A percentile compares a stretch with the other conserved stretches of the same genome.
These are phyloP conservation scores for Phanerodontia chrysosporium DNA, from an alignment of 768 basidiomycete genomes.

Conservation along the genomic window DNA sequence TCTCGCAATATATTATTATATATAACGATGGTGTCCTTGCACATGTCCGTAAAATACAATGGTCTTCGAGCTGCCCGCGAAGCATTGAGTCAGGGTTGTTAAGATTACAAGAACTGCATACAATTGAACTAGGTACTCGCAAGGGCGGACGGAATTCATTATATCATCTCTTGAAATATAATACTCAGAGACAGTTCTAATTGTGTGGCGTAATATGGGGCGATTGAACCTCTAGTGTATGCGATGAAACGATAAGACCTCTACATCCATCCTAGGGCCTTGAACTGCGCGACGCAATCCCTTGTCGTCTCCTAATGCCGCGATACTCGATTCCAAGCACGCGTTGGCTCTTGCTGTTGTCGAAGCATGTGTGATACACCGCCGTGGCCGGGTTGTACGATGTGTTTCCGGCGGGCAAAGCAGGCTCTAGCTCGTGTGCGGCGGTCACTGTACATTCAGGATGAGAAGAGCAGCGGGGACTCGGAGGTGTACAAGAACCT, in stretches of 20 bases:
- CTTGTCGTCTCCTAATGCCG: slow-evolving; percentile 14
- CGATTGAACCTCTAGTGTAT: no score
- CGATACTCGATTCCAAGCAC: slow-evolving; percentile 20
- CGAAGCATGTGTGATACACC: slow-evolving; percentile 14
- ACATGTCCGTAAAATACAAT: no score
- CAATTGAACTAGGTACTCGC: no score
- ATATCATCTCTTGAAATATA: no score
- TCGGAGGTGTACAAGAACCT: background rate
- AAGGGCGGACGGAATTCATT: no score
- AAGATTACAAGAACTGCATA: no score
- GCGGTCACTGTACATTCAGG: slow-evolving; percentile 1
- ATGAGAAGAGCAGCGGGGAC: background rate
- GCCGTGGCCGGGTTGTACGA: slow-evolving; percentile 18
- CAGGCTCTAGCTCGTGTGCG: slow-evolving; percentile 4
- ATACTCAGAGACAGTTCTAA: no score
- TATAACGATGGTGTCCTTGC: no score
- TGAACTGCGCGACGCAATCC: slow-evolving; percentile 20
- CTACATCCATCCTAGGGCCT: slow-evolving; percentile 18
- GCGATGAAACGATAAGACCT: background rate
- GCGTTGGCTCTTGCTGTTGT: slow-evolving; percentile 5
- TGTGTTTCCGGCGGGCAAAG: slow-evolving; percentile 9
- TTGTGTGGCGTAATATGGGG: no score
- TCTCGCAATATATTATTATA: no score
- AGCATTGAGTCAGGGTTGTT: no score
- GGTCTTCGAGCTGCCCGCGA: no score